Base-by-base conservation (phyloP, 768 basidiomycete species). In the Cystoderma amianthinum region DNA sequence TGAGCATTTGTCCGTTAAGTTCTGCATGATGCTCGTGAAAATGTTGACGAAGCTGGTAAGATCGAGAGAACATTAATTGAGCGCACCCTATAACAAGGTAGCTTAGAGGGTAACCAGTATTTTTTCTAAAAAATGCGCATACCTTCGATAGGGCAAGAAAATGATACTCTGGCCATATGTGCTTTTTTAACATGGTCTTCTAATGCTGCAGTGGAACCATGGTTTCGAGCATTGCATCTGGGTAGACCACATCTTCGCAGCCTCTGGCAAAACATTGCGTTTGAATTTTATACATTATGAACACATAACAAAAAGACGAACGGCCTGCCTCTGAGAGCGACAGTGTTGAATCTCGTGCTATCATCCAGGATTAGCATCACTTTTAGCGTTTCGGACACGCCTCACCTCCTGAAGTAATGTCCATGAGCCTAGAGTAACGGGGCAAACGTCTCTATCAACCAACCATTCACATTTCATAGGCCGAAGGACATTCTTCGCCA, bases 171-270 rank as follows among this genome's bases (percentile, higher is more conserved):
- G 15, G 39, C 9, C 28, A 41, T 12, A 32, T 41, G 39, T 9
- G 39, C 39, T 41, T 41, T 15, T 7, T 30, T 15, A 19, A 41
- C 25, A 32, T 41, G 39, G 11, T 17, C 15, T 32, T 41, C 39
- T 13, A 41, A 23, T 9, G 23, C 10, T 15, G 12, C 20, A 4
- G 20, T 7, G 10, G 39, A 32, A 7, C 24, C 15, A 41, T 41
- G 39, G n/a, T 30, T n/a, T 15, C 39, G 23, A 13, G 39, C 39
- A 32, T 32, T 41, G 19, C 39, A 41, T n/a, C 28, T 28, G 9
- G 39, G 39, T n/a, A 41, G 19, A 41, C 24, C 18, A 20, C 39
- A 41, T 5, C 13, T n/a, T n/a, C 28, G 28, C 9, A 30, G 10
- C 15, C 15, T 30, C 15, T 30, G 28, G 28, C 15, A n/a, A n/a